Evolutionary conservation across 306 rosid genomes (phyloP), one percentile per base, ranked within the genome.

Genomic region (Castanea crenata): DNA sequence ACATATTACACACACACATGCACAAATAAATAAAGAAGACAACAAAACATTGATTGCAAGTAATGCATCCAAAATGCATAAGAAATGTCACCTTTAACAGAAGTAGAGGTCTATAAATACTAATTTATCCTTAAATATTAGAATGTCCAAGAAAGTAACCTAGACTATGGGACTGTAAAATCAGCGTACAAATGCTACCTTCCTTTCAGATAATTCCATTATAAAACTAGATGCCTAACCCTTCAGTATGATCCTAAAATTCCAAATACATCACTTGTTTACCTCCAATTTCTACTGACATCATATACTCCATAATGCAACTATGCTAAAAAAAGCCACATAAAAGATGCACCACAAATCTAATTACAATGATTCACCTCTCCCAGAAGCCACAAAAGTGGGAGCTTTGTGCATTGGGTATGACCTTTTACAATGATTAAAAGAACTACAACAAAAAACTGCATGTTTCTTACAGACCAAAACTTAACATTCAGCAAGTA

Each of bases 401-500:
- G 11, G 46, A 38, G 11, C 10, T 38, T 38, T 6, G 46, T 2
- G 46, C 46, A 38, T 38, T 7, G 11, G 46, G 46, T 41, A 41
- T 41, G 46, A 41, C 46, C 46, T 41, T 41, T 41, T 41, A 23
- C 23, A 23, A 23, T 25, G 16, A 34, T 25, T 23, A 65, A 56
- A 59, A 59, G 21, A 14, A 79, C 32, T 55, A 38, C 1, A 49
- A 58, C 13, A 57, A 72, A 18, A 65, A 18, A 27, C 49, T 62
- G 65, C 58, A 46, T 29, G 54, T 71, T 67, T 74, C 55, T 56
- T 73, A 55, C 15, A 16, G 55, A 20, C 27, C 10, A 70, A 67
- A 74, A 55, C 80, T 29, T 73, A 19, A 67, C 27, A 8, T 63
- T 23, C 73, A 68, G 72, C 51, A 46, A 78, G 69, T 41, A 79